Evolutionary conservation across 257 asterid genomes (phyloP).

Genomic region (Craterostigma plantagineum): DNA sequence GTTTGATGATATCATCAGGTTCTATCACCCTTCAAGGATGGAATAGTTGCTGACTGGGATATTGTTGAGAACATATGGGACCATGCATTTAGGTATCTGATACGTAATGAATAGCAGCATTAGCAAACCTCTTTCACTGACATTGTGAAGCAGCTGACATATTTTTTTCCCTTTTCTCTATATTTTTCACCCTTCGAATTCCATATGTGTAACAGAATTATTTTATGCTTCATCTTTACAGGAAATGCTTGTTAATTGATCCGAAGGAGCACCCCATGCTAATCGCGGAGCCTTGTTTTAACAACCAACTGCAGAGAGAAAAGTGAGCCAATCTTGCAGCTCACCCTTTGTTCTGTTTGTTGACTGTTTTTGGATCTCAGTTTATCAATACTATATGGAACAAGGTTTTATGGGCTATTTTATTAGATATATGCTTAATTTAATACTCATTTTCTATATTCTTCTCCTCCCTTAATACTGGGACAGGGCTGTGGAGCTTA

Average conservation of each 20-base stretch:
- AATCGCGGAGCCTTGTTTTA: slow-evolving; percentile 87
- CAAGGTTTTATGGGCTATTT: neutral
- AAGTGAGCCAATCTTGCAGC: slow-evolving; percentile 41
- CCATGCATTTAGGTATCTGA: slow-evolving; percentile 71
- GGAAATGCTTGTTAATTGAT: slow-evolving; percentile 85
- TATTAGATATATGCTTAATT: slow-evolving; percentile 4
- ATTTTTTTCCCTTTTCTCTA: neutral
- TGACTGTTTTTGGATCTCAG: neutral
- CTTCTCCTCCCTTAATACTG: slow-evolving; percentile 13
- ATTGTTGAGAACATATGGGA: slow-evolving; percentile 95
- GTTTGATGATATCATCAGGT: slow-evolving; percentile 27
- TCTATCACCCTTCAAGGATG: slow-evolving; percentile 76
- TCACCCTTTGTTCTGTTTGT: slow-evolving; percentile 2
- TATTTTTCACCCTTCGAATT: slow-evolving; percentile 3
- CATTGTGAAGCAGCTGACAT: too few species aligned
- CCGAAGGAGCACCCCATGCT: slow-evolving; percentile 99
- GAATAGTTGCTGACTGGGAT: slow-evolving; percentile 82
- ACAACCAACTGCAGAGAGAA: slow-evolving; percentile 89
- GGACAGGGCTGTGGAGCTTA: slow-evolving; percentile 90
- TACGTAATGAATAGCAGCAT: neutral
- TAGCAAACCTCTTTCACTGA: neutral
- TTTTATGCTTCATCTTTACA: slow-evolving; percentile 15
- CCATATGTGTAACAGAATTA: neutral
- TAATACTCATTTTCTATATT: slow-evolving; percentile 8
- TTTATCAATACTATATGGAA: too few species aligned